Conservation (phyloP, 1,284 basidiomycete species). For the Tetrapyrgos nigripes region DNA sequence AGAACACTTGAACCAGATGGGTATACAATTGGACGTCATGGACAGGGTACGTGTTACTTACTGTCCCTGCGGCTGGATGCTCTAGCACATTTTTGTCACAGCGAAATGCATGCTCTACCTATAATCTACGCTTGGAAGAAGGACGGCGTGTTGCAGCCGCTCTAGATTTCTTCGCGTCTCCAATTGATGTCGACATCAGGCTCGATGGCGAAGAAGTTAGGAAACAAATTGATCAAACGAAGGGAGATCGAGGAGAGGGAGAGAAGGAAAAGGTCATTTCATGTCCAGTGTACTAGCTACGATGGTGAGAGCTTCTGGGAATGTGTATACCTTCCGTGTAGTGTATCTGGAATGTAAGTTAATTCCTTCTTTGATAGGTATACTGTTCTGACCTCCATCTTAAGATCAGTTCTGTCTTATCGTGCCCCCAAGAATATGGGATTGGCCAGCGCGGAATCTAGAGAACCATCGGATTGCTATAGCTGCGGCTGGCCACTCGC, state of each 20-base stretch:
- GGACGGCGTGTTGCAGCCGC: conserved; percentile 92
- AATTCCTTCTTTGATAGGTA: too few relatives aligned
- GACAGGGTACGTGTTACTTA: conserved; percentile 79
- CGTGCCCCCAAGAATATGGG: too few relatives aligned
- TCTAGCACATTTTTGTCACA: conserved; percentile 35
- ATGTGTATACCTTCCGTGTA: too few relatives aligned
- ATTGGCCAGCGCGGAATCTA: too few relatives aligned
- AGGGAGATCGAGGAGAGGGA: conserved; percentile 65
- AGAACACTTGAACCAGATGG: conserved; percentile 75
- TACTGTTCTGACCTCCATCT: too few relatives aligned
- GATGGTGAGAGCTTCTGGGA: conserved; percentile 93
- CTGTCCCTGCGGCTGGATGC: background rate
- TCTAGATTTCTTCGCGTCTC: conserved; percentile 89
- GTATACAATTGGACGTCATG: conserved; percentile 94
- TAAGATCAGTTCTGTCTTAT: too few relatives aligned
- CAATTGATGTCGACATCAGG: conserved; percentile 92
- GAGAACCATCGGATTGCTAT: too few relatives aligned
- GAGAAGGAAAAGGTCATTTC: conserved; percentile 85
- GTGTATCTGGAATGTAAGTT: too few relatives aligned
- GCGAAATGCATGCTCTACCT: conserved; percentile 94
- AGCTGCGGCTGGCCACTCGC: too few relatives aligned
- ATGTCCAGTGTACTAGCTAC: conserved; percentile 94
- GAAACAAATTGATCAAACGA: conserved; percentile 83
- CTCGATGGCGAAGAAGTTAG: conserved; percentile 87
- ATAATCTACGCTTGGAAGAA: conserved; percentile 92